Evolutionary conservation across 164 flowering plant species (phyloP).

Genomic region (Dillenia turbinata): DNA sequence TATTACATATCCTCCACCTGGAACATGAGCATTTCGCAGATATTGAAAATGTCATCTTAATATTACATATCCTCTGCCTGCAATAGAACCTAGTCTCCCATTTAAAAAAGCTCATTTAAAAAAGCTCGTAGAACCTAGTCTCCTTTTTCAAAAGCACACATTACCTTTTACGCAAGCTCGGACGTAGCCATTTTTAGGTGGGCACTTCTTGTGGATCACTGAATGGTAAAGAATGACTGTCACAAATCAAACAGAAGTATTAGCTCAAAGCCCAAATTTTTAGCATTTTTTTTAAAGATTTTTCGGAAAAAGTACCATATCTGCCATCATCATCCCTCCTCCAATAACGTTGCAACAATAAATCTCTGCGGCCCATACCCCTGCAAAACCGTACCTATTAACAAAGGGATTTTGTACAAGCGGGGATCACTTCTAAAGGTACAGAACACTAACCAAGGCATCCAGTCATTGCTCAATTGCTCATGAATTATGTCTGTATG

Average conservation of each 20-base stretch:
- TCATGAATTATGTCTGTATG: slow-evolving; percentile 84
- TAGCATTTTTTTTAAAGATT: slow-evolving; percentile 1
- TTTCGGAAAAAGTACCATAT: slow-evolving; percentile 45
- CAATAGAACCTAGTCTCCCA: no score
- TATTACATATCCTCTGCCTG: no score
- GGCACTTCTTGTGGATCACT: slow-evolving; percentile 70
- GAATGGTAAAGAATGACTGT: slow-evolving; percentile 92
- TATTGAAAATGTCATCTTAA: no score
- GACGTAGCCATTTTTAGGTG: slow-evolving; percentile 52
- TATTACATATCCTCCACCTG: slow-evolving; percentile 94
- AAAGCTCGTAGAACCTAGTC: no score
- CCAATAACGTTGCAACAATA: slow-evolving; percentile 82
- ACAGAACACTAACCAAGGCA: slow-evolving; percentile 61
- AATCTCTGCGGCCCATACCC: slow-evolving; percentile 87
- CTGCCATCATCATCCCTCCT: slow-evolving; percentile 97
- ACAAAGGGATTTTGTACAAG: slow-evolving; percentile 2
- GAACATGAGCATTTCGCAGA: background rate
- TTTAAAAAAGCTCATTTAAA: no score
- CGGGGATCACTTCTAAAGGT: background rate
- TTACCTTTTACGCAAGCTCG: slow-evolving; percentile 98
- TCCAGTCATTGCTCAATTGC: slow-evolving; percentile 62
- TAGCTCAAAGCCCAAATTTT: background rate
- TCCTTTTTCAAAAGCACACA: slow-evolving; percentile 39
- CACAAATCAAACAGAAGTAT: slow-evolving; percentile 7
- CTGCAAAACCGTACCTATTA: slow-evolving; percentile 31